Base-by-base conservation (phyloP, 306 rosid species). In the Cicer judaicum region DNA sequence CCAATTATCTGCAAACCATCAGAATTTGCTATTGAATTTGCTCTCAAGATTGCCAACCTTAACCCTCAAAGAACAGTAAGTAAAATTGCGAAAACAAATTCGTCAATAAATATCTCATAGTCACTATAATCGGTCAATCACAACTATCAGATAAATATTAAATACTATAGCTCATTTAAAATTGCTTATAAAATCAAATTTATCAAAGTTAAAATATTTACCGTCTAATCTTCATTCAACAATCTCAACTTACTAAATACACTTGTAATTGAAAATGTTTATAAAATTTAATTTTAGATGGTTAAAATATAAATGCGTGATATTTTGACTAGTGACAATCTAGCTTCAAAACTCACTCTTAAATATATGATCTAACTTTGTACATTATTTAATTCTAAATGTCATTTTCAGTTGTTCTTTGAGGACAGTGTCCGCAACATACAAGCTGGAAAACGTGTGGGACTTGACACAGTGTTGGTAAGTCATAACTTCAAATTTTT, bases 351-450 rank as follows among this genome's bases (percentile, higher is more conserved):
- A 5, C 15, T 12, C 3, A 2, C 52, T 49, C 7, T 40, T 6
- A 0, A 40, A 40, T 40, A 40, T 6, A 40, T 15, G 12, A 60
- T 63, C 13, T 16, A 16, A 42, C 41, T 19, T 46, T 50, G 19
- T 29, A 42, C 8, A 49, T 38, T 55, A 18, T 38, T 2, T 66
- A 29, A 41, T 44, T 65, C 10, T 15, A 7, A 54, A 0, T 67
- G 59, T 68, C 11, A 78, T 46, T 82, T 74, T 70, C 93, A 92
- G 99, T 62, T 95, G 80, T 95, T 95, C 85, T 92, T 95, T 76
- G 99, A 95, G 18, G 99, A 95, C 29, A 95, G 98, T 76, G 93
- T 89, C 74, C 86, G 99, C 7, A 95, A 95, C 85, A 88, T 89
- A 74, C 90, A 84, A 87, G 93, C 99, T 39, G 99, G 97, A 47